These are phyloP conservation scores for Cytospora schulzeri DNA, from an alignment of 2,329 filamentous ascomycete species.

Conservation along the genomic window DNA sequence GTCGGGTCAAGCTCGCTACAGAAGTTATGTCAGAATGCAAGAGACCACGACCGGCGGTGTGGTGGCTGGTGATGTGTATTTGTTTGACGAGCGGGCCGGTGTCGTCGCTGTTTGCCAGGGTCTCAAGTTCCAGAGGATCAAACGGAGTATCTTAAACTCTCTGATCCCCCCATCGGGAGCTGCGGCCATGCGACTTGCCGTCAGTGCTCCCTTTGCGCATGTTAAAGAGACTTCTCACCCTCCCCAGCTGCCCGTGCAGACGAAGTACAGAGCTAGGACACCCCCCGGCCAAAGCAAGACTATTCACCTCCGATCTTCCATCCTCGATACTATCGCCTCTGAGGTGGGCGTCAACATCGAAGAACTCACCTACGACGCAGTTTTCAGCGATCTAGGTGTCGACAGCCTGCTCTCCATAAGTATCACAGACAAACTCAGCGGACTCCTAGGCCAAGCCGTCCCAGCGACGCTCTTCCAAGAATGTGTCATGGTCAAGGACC, in stretches of 20 bases:
- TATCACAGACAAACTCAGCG: constrained; percentile 24
- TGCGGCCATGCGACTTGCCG: background rate
- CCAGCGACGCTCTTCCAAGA: constrained; percentile 27
- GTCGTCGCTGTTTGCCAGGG: constrained; percentile 33
- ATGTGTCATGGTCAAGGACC: constrained; percentile 32
- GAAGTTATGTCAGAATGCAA: constrained; percentile 34
- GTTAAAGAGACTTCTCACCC: background rate
- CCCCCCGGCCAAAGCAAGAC: background rate
- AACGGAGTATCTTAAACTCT: constrained; percentile 27
- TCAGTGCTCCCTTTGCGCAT: constrained; percentile 17
- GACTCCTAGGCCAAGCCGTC: constrained; percentile 30
- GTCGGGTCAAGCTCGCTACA: constrained; percentile 26
- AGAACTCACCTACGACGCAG: constrained; percentile 29
- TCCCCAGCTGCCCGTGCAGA: background rate
- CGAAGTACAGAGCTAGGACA: background rate
- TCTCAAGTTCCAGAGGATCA: constrained; percentile 33
- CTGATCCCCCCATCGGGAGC: background rate
- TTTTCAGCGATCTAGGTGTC: constrained; percentile 35
- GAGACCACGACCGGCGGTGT: constrained; percentile 26
- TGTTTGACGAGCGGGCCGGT: constrained; percentile 30
- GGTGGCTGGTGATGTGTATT: constrained; percentile 33
- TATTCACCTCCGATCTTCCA: background rate
- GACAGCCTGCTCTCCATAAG: constrained; percentile 36
- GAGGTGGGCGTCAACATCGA: constrained; percentile 28
- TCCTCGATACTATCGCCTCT: constrained; percentile 20